Conservation (phyloP, 345 rosid species). For the Eucalyptus victrix region DNA sequence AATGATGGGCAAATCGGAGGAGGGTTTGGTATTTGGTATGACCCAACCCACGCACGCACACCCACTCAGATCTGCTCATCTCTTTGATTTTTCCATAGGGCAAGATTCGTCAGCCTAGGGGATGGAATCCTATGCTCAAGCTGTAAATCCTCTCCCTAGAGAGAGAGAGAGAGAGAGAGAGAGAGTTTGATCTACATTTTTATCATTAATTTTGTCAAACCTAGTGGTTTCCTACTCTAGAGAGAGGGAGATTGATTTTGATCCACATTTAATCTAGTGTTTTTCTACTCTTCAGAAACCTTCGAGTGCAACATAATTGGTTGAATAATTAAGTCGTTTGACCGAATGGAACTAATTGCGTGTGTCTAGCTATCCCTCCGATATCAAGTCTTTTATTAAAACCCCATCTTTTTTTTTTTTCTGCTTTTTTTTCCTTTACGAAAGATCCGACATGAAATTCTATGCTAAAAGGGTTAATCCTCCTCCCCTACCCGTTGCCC, state of each 20-base stretch:
- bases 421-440: no score
- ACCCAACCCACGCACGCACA: background rate
- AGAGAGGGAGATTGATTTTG: background rate
- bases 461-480: background rate
- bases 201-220: background rate
- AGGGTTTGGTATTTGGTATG: background rate
- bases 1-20: background rate
- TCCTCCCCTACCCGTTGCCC: fast-evolving
- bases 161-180: background rate
- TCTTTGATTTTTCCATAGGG: background rate
- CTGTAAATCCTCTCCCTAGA: background rate
- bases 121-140: background rate
- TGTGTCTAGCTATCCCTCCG: background rate
- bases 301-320: background rate
- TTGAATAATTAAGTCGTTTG: background rate
- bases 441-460: no score
- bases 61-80: background rate
- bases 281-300: background rate
- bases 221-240: background rate
- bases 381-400: background rate
- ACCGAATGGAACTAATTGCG: background rate
- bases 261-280: background rate
- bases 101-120: background rate
- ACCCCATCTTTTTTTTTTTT: background rate
- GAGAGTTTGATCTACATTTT: background rate